These are phyloP conservation scores for Aspergillus brunneoviolaceus DNA, from an alignment of 2,329 filamentous ascomycete genomes.

Conservation along the genomic window DNA sequence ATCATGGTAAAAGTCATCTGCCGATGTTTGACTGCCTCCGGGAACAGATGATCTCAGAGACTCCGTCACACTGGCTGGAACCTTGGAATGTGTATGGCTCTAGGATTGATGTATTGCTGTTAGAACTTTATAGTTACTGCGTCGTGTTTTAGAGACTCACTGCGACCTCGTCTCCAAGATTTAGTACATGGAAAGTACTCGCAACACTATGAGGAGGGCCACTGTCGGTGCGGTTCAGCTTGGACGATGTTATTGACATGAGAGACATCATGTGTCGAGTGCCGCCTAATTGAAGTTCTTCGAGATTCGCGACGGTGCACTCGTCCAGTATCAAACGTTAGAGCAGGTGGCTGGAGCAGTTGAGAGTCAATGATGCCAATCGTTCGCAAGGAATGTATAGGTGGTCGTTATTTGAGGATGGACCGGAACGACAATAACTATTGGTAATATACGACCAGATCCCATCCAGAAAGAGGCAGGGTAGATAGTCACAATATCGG, in stretches of 20 bases:
- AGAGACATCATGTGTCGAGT: slow-evolving; percentile 29
- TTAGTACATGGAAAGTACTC: slow-evolving; percentile 17
- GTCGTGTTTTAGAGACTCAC: slow-evolving; percentile 22
- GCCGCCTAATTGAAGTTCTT: background rate
- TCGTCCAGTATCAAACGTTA: background rate
- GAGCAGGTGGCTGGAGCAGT: background rate
- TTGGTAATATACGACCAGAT: background rate
- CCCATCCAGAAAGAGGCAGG: background rate
- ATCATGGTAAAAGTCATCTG: slow-evolving; percentile 24
- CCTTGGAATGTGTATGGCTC: slow-evolving; percentile 27
- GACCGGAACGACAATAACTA: background rate
- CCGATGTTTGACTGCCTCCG: slow-evolving; percentile 31
- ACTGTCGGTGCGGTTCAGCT: slow-evolving; percentile 24
- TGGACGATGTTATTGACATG: slow-evolving; percentile 25
- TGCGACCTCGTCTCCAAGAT: slow-evolving; percentile 26
- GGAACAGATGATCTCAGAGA: slow-evolving; percentile 36
- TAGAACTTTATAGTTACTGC: background rate
- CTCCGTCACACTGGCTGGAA: slow-evolving; percentile 29
- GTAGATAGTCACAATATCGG: background rate
- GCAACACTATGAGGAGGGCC: slow-evolving; percentile 22
- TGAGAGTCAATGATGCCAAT: slow-evolving; percentile 12
- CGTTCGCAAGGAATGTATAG: background rate
- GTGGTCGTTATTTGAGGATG: background rate
- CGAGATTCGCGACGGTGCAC: background rate
- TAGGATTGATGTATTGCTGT: slow-evolving; percentile 7